Evolutionary conservation across 108 stramenopile genomes (phyloP).

Genomic region (Mediolabrus comicus): DNA sequence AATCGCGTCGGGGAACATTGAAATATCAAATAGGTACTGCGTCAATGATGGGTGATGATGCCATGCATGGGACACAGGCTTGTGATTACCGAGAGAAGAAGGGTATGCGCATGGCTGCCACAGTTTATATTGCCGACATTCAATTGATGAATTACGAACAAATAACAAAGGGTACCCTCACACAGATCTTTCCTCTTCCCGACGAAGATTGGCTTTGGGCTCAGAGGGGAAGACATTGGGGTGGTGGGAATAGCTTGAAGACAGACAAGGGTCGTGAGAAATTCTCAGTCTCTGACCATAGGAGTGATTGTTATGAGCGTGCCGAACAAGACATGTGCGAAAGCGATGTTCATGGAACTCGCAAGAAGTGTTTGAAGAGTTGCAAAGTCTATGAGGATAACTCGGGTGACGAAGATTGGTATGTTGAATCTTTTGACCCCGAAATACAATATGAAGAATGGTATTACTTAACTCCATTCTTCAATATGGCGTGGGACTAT

Average conservation of each 20-base stretch:
- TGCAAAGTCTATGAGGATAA: conserved; percentile 30
- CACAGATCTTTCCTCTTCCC: conserved; percentile 42
- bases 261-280: conserved; percentile 49
- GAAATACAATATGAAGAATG: background rate
- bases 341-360: background rate
- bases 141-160: conserved; percentile 46
- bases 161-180: conserved; percentile 26
- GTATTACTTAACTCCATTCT: conserved; percentile 16
- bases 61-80: conserved; percentile 61
- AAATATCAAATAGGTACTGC: conserved; percentile 51
- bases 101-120: conserved; percentile 62
- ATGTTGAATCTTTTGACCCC: background rate
- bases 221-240: conserved; percentile 44
- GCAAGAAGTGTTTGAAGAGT: conserved; percentile 35
- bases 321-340: conserved; percentile 35
- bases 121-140: conserved; percentile 69
- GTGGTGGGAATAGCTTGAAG: conserved; percentile 19
- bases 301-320: conserved; percentile 29
- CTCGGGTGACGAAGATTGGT: background rate
- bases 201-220: conserved; percentile 34
- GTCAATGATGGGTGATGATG: conserved; percentile 63
- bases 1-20: conserved; percentile 14
- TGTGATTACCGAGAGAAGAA: conserved; percentile 60
- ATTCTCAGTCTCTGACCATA: conserved; percentile 27
- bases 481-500: conserved; percentile 10